Conservation (phyloP, 257 asterid genomes). For the Cruciata laevipes region DNA sequence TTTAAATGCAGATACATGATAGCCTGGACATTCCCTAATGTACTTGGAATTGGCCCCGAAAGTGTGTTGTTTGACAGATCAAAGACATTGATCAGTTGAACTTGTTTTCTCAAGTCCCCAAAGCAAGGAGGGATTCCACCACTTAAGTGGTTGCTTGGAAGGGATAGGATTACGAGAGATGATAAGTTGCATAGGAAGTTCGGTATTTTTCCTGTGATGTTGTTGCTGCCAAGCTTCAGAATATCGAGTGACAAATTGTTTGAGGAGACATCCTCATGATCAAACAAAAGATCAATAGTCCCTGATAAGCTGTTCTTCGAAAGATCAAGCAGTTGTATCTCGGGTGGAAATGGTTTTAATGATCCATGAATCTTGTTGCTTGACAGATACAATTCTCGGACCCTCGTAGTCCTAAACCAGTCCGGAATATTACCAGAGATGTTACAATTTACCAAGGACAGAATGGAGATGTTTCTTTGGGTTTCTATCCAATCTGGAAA, state of each 20-base stretch:
- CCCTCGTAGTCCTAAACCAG: slow-evolving; percentile 10
- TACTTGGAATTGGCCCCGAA: slow-evolving; percentile 19
- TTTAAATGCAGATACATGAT: slow-evolving; percentile 24
- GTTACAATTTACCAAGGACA: neutral
- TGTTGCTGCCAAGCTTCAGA: neutral
- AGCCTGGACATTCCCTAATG: slow-evolving; percentile 12
- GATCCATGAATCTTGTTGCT: neutral
- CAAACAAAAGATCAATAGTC: neutral
- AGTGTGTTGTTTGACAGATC: slow-evolving; percentile 17
- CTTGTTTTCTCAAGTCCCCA: neutral
- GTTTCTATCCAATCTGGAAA: slow-evolving; percentile 15
- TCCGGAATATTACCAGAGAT: slow-evolving; percentile 10
- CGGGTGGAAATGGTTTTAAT: slow-evolving; percentile 3
- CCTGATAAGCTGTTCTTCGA: slow-evolving; percentile 10
- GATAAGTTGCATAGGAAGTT: neutral
- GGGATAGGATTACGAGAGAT: neutral
- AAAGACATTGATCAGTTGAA: neutral
- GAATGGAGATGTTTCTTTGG: neutral
- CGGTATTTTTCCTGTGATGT: neutral
- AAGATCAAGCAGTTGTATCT: neutral
- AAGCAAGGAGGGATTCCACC: slow-evolving; percentile 9
- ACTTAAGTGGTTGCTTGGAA: slow-evolving; percentile 3
- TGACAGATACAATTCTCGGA: slow-evolving; percentile 13
- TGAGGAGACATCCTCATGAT: neutral
- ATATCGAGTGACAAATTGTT: neutral